Evolutionary conservation across 2,329 filamentous ascomycete genomes (phyloP).

Genomic region (Zopfia rhizophila): DNA sequence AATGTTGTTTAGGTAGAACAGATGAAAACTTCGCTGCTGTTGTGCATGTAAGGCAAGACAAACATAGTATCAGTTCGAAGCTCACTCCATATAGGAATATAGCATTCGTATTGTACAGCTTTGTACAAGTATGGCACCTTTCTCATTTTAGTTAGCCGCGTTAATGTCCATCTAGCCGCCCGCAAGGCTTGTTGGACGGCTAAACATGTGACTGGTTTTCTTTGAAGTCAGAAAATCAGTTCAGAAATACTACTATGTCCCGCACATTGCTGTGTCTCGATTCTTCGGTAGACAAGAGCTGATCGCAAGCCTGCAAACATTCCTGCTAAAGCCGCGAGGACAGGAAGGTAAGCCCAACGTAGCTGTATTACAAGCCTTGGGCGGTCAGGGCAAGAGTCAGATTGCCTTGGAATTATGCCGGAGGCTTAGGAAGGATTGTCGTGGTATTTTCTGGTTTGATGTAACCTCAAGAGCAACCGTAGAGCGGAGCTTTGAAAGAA

Average conservation of each 20-base stretch:
- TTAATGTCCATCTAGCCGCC: too few relatives aligned
- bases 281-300: constrained; percentile 7
- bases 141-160: too few relatives aligned
- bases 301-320: neutral
- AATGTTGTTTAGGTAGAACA: neutral
- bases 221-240: constrained; percentile 2
- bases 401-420: constrained; percentile 14
- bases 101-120: too few relatives aligned
- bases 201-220: too few relatives aligned
- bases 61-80: too few relatives aligned
- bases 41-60: too few relatives aligned
- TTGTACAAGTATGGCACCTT: too few relatives aligned
- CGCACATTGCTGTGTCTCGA: constrained; percentile 4
- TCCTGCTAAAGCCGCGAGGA: constrained; percentile 7
- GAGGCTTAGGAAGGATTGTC: constrained; percentile 5
- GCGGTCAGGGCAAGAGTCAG: constrained; percentile 13
- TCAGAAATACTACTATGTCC: constrained; percentile 1
- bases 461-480: constrained; percentile 9
- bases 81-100: too few relatives aligned
- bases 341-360: constrained; percentile 6
- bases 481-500: constrained; percentile 7
- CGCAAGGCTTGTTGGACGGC: too few relatives aligned
- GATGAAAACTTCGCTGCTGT: too few relatives aligned
- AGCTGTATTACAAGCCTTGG: constrained; percentile 12
- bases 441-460: constrained; percentile 17